Conservation (phyloP, 208 protist species). For the Trypanosoma lewisi region DNA sequence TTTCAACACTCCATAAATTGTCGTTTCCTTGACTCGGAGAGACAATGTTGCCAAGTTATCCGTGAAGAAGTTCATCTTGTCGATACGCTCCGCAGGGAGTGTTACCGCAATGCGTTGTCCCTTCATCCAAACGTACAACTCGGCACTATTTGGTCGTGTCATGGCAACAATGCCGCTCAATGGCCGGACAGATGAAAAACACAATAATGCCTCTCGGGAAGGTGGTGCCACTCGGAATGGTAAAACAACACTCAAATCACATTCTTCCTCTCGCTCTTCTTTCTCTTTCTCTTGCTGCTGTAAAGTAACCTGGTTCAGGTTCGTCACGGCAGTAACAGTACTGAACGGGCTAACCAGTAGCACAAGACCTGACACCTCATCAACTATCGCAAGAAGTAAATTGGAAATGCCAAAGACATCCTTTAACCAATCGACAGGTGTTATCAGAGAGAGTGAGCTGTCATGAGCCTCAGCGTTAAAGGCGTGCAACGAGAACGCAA, state of each 20-base stretch:
- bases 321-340: slow-evolving; percentile 1
- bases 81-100: slow-evolving; percentile 21
- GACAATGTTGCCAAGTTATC: slow-evolving; percentile 21
- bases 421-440: neutral
- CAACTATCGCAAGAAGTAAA: slow-evolving; percentile 13
- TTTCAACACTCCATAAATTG: slow-evolving; percentile 25
- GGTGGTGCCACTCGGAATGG: slow-evolving; percentile 10
- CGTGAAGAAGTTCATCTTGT: slow-evolving; percentile 26
- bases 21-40: slow-evolving; percentile 2
- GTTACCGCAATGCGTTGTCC: slow-evolving; percentile 26
- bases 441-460: neutral
- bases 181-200: slow-evolving; percentile 11
- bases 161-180: slow-evolving; percentile 35
- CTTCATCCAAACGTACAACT: slow-evolving; percentile 25
- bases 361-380: slow-evolving; percentile 4
- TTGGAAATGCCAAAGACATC: neutral
- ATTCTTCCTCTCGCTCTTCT: neutral
- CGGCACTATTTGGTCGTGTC: slow-evolving; percentile 20
- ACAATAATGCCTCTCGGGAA: neutral
- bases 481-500: neutral
- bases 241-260: slow-evolving; percentile 12
- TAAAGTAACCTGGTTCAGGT: neutral
- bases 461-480: slow-evolving; percentile 1
- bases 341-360: slow-evolving; percentile 22
- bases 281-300: neutral